Base-by-base conservation (phyloP, 1,284 basidiomycete species). In the Clitocybe nebularis region DNA sequence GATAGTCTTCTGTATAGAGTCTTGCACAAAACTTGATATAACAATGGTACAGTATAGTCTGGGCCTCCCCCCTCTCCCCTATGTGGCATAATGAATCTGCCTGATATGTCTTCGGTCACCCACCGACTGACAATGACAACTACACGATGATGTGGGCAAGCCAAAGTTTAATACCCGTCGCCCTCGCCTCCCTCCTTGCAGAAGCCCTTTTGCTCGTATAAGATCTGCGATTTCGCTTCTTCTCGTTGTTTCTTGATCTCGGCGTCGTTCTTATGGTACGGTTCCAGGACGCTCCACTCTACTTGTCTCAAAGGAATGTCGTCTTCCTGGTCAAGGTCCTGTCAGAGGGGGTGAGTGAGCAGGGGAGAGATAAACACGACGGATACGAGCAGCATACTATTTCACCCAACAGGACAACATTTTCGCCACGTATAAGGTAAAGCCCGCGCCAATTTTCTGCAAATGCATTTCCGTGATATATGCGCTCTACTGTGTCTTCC, bases 361-460 rank as follows among this genome's bases (percentile, higher is more conserved):
- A 44, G 23, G 30, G 40, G 39, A 36, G 11, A 46, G 43, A 24
- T 17, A 48, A 14, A 24, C 28, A 20, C 29, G 14, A 39, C 20
- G 19, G 14, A 30, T n/a, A 26, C 19, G 38, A 10, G 11, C 8
- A 24, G 79, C 92, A 61, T 60, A 97, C 95, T 46, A 99, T 88
- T 76, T 99, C 96, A 39, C 96, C 96, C 41, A 99, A 69, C 38
- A 98, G 70, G 8, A 99, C 96, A 16, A 99, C 96, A 61, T 99
- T 99, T 74, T 99, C 96, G 36, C 96, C 96, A 52, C 96, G 81
- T 52, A 99, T 93, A 51, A 99, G 77, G 63, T 92, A 93, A 16
- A 99, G 75, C 3, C 95, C 94, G 49, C 85, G 77, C 69, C 83
- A 86, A 50, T 79, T 81, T 59, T 96, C 91, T 16, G 89, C 89